Conservation (phyloP, 495 filamentous ascomycete species). For the Penicillium manginii region DNA sequence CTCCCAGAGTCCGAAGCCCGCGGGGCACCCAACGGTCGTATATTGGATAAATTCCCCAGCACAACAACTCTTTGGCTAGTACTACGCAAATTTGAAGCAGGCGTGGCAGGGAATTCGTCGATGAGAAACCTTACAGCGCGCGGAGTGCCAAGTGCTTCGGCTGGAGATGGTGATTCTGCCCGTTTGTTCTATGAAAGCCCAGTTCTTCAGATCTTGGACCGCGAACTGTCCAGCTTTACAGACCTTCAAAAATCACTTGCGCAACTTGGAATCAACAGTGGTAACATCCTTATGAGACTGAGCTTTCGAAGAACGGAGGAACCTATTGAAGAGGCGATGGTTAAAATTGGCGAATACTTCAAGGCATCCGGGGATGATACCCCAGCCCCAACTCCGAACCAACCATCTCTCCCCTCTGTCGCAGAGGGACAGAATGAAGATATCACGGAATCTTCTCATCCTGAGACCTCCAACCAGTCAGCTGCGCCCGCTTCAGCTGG, state of each 20-base stretch:
- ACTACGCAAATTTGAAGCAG: slow-evolving; percentile 83
- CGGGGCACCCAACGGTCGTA: slow-evolving; percentile 59
- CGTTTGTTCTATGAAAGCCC: slow-evolving; percentile 86
- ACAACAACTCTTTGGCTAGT: slow-evolving; percentile 85
- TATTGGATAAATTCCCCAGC: slow-evolving; percentile 81
- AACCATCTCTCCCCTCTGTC: slow-evolving; percentile 16
- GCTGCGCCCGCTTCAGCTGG: slow-evolving; percentile 19
- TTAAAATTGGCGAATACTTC: slow-evolving; percentile 75
- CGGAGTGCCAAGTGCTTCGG: slow-evolving; percentile 64
- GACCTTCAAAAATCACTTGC: slow-evolving; percentile 86
- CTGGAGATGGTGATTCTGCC: slow-evolving; percentile 59
- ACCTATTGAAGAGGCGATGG: slow-evolving; percentile 84
- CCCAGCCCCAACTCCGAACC: slow-evolving; percentile 16
- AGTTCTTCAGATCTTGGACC: slow-evolving; percentile 76
- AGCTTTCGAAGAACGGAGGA: slow-evolving; percentile 73
- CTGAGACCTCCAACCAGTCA: slow-evolving; percentile 9
- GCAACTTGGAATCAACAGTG: slow-evolving; percentile 85
- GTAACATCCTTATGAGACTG: slow-evolving; percentile 76
- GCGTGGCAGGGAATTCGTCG: slow-evolving; percentile 55
- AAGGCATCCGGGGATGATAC: slow-evolving; percentile 44
- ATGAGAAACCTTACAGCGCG: slow-evolving; percentile 78
- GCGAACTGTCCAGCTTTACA: slow-evolving; percentile 72
- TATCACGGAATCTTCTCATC: slow-evolving; percentile 3
- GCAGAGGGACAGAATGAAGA: slow-evolving; percentile 20
- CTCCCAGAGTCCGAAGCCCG: slow-evolving; percentile 68